A percentile compares a stretch with the other conserved stretches of the same genome.
Conservation (phyloP, 495 filamentous ascomycete species). For the Aspergillus sclerotiicarbonarius region DNA sequence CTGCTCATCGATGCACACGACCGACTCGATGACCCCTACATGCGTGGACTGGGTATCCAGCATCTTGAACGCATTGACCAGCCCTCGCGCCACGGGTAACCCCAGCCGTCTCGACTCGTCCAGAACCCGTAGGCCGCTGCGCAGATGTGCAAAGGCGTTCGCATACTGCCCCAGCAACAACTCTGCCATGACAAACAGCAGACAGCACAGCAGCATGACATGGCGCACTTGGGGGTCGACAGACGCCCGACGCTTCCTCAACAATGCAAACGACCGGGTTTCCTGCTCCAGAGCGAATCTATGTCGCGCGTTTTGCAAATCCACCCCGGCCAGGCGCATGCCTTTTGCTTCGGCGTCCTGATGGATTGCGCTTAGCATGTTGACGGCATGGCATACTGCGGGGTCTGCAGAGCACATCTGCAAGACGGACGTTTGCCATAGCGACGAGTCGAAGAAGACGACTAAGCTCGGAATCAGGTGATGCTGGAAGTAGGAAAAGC, state of each 20-base stretch:
- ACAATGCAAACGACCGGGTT: conserved; percentile 9
- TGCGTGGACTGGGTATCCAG: background rate
- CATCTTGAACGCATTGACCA: background rate
- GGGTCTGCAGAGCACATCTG: conserved; percentile 14
- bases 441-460: conserved; percentile 6
- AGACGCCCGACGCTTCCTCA: conserved; percentile 14
- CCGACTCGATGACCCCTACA: too few species aligned
- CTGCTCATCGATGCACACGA: too few species aligned
- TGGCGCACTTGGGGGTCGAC: conserved; percentile 17
- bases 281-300: conserved; percentile 20
- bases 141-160: conserved; percentile 16
- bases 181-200: conserved; percentile 21
- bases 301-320: conserved; percentile 10
- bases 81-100: background rate
- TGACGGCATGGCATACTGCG: conserved; percentile 21
- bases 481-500: conserved; percentile 11
- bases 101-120: background rate
- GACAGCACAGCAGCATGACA: conserved; percentile 20
- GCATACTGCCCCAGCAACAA: conserved; percentile 16
- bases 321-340: conserved; percentile 15
- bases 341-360: conserved; percentile 14
- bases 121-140: conserved; percentile 16
- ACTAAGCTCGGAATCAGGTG: background rate
- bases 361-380: conserved; percentile 19
- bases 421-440: conserved; percentile 4